These are phyloP conservation scores for Sorghum bicolor DNA, from an alignment of 176 grass and related monocot genomes.

Conservation along the genomic window DNA sequence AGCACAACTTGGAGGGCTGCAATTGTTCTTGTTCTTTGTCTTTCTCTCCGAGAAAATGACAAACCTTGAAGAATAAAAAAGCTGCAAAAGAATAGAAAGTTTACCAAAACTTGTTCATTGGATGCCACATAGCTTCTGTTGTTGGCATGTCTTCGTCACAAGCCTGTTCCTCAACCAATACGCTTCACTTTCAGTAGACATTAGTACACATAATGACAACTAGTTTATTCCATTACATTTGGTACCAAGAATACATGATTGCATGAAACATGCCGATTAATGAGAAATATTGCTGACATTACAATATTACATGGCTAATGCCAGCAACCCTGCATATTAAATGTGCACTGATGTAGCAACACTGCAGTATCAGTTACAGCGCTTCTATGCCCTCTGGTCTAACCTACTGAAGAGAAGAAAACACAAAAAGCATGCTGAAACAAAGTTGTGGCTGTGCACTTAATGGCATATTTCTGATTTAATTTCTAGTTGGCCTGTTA, in stretches of 20 bases:
- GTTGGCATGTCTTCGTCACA: slow-evolving; percentile 45
- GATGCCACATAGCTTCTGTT: slow-evolving; percentile 39
- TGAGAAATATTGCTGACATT: slow-evolving; percentile 4
- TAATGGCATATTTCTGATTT: slow-evolving; percentile 23
- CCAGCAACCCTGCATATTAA: slow-evolving; percentile 2
- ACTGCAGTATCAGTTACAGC: neutral
- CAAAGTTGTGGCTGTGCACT: neutral
- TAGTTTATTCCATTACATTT: neutral
- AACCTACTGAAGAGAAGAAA: slow-evolving; percentile 17
- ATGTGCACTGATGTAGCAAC: slow-evolving; percentile 2
- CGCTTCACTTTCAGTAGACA: slow-evolving; percentile 20
- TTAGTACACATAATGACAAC: neutral
- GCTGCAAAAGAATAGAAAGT: slow-evolving; percentile 37
- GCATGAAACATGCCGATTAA: neutral
- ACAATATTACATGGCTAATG: neutral
- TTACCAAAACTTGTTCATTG: slow-evolving; percentile 29
- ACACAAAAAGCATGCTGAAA: slow-evolving; percentile 3
- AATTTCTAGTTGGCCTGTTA: slow-evolving; percentile 3
- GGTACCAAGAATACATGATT: slow-evolving; percentile 15
- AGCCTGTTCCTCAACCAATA: slow-evolving; percentile 38
- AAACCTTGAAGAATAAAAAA: slow-evolving; percentile 43
- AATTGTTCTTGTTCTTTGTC: slow-evolving; percentile 18
- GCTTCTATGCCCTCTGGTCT: neutral
- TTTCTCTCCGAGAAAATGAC: slow-evolving; percentile 34
- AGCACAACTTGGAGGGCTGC: neutral